A percentile compares a stretch with the other conserved stretches of the same genome.
These are phyloP conservation scores for Xylaria scruposa DNA, from an alignment of 495 filamentous ascomycete genomes.

Conservation along the genomic window DNA sequence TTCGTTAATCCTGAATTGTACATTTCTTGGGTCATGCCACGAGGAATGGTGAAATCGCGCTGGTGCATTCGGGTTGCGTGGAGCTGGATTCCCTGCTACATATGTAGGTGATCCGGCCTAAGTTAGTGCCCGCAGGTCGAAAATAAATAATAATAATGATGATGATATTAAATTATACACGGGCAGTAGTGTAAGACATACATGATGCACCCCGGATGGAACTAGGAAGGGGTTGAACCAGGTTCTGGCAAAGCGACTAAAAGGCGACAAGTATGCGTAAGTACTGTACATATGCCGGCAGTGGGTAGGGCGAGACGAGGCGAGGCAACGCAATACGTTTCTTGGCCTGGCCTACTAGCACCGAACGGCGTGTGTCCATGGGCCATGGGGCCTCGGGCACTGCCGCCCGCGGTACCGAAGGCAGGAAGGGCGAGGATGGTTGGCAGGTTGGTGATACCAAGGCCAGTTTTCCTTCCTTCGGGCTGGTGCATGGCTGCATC, in stretches of 20 bases:
- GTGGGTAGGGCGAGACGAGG: neutral
- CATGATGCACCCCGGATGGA: constrained; percentile 27
- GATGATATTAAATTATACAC: constrained; percentile 8
- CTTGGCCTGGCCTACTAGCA: neutral
- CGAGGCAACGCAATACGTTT: neutral
- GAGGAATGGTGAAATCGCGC: constrained; percentile 8
- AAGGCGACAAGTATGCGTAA: neutral
- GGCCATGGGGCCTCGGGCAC: neutral
- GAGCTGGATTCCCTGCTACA: neutral
- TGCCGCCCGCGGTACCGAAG: constrained; percentile 9
- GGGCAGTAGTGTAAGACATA: constrained; percentile 23
- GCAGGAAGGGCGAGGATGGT: neutral
- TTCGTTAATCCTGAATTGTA: neutral
- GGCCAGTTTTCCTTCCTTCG: constrained; percentile 11
- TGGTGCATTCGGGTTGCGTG: neutral
- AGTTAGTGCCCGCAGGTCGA: neutral
- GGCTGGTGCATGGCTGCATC: constrained; percentile 16
- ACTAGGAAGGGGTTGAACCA: constrained; percentile 5
- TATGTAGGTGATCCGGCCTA: constrained; percentile 18
- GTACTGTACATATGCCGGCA: constrained; percentile 16
- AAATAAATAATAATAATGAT: constrained; percentile 14
- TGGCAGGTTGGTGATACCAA: constrained; percentile 4
- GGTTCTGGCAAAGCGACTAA: neutral
- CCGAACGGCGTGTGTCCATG: constrained; percentile 1
- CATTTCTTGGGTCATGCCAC: constrained; percentile 8